Evolutionary conservation across 148 eudicot species (phyloP).

Genomic region (Fagopyrum homotropicum): DNA sequence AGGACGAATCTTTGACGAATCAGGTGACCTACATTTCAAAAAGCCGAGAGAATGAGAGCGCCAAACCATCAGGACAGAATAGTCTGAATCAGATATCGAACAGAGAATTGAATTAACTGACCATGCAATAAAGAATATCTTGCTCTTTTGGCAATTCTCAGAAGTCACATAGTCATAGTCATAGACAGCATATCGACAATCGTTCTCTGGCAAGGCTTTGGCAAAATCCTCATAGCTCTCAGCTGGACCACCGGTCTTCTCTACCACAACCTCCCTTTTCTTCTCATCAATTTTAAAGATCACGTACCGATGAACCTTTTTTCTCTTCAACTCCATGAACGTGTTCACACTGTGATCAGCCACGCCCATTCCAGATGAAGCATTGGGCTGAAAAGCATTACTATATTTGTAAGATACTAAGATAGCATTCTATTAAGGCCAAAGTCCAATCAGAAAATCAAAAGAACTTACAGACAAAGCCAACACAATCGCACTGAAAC

Average conservation of each 20-base stretch:
- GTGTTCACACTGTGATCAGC: not conserved
- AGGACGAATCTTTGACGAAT: not conserved
- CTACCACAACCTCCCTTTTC: conserved; percentile 8
- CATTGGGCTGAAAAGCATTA: not conserved
- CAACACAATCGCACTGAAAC: too few species aligned
- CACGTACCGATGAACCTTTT: conserved; percentile 3
- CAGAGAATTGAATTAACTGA: not conserved
- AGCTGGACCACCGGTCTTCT: not conserved
- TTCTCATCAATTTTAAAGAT: conserved; percentile 5
- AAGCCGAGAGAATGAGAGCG: not conserved
- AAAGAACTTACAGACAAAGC: too few species aligned
- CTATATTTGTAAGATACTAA: too few species aligned
- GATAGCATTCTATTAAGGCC: too few species aligned
- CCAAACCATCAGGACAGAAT: not conserved
- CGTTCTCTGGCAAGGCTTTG: not conserved
- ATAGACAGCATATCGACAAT: conserved; percentile 11
- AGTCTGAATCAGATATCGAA: not conserved
- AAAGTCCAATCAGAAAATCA: too few species aligned
- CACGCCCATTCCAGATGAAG: conserved; percentile 4
- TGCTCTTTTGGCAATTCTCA: conserved; percentile 7
- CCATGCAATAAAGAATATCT: conserved; percentile 11
- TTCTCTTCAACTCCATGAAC: not conserved
- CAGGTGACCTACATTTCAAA: not conserved
- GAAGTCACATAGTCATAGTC: conserved; percentile 2
- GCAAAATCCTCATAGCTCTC: conserved; percentile 3